These are phyloP conservation scores for Phytophthora citricola DNA, from an alignment of 352 stramenopile genomes.

Conservation along the genomic window DNA sequence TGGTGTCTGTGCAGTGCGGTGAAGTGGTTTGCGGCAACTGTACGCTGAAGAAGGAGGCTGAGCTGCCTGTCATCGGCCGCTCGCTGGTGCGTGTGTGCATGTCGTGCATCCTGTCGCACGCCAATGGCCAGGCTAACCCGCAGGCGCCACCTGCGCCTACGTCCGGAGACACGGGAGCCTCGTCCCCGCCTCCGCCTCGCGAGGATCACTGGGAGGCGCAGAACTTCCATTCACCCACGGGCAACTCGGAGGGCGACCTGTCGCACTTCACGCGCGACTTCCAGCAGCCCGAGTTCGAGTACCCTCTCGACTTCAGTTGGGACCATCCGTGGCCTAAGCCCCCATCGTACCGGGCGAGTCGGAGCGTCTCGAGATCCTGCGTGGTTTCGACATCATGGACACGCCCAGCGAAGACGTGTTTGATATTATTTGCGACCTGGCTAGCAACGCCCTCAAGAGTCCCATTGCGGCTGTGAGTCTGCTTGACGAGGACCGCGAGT, in stretches of 20 bases:
- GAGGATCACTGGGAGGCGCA: constrained; percentile 74
- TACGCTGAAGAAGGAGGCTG: constrained; percentile 87
- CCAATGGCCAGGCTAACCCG: constrained; percentile 78
- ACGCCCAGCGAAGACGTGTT: constrained; percentile 88
- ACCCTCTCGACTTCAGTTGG: constrained; percentile 90
- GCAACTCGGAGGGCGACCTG: constrained; percentile 80
- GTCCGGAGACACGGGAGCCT: constrained; percentile 41
- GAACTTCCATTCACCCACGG: constrained; percentile 84
- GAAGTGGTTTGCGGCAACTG: constrained; percentile 90
- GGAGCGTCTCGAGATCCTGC: constrained; percentile 80
- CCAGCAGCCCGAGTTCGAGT: constrained; percentile 84
- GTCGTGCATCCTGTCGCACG: constrained; percentile 90
- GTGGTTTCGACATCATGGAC: constrained; percentile 89
- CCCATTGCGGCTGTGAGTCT: constrained; percentile 87
- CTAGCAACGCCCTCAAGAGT: constrained; percentile 87
- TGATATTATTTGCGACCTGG: constrained; percentile 90
- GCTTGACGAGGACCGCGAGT: constrained; percentile 87
- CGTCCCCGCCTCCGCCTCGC: constrained; percentile 51
- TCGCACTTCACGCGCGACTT: constrained; percentile 82
- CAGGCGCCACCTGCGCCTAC: constrained; percentile 59
- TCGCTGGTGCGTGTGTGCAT: constrained; percentile 90
- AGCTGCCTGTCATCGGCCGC: constrained; percentile 85
- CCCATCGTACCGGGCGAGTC: constrained; percentile 66
- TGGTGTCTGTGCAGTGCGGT: constrained; percentile 61
- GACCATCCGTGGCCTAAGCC: constrained; percentile 90